Percentiles rank a stretch among this genome's conserved stretches.
phyloP scores from a whole-genome alignment of 2,329 filamentous ascomycete genomes.

The Colletotrichum aenigma region DNA sequence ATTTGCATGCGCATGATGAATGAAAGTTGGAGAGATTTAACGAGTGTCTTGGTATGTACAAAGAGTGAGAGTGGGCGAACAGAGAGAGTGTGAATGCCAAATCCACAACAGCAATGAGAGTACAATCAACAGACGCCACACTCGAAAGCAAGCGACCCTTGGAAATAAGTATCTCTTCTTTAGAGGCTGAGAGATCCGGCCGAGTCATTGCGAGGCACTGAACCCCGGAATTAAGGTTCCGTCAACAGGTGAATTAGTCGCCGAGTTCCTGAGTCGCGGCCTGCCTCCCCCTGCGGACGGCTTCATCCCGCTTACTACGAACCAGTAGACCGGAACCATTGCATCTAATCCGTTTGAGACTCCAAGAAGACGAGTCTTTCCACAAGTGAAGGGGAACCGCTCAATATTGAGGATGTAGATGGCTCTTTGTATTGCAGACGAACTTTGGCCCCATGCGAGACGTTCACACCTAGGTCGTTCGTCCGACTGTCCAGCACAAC shows the following conservation, averaged over 20 bases:
- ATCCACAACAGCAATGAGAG: neutral
- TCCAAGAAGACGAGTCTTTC: neutral
- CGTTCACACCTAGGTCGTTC: neutral
- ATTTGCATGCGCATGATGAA: neutral
- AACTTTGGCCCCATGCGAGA: neutral
- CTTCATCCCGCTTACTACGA: neutral
- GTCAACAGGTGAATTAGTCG: neutral
- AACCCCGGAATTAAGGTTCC: neutral
- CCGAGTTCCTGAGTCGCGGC: neutral
- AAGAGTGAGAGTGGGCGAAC: neutral
- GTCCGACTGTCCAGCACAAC: neutral
- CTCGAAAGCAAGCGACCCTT: neutral
- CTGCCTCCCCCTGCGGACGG: fast-evolving
- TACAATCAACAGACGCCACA: fast-evolving
- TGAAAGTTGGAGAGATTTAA: neutral
- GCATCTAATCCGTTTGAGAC: neutral
- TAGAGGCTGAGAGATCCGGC: neutral
- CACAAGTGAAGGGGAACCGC: neutral
- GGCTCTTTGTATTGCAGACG: neutral
- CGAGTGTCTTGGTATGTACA: neutral
- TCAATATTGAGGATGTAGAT: no score
- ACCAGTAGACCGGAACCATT: no score
- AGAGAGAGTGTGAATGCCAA: neutral
- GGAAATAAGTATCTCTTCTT: neutral
- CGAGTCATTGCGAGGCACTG: neutral